These are phyloP conservation scores for Arthrobotrys sinensis DNA, from an alignment of 2,329 filamentous ascomycete genomes.

Conservation along the genomic window DNA sequence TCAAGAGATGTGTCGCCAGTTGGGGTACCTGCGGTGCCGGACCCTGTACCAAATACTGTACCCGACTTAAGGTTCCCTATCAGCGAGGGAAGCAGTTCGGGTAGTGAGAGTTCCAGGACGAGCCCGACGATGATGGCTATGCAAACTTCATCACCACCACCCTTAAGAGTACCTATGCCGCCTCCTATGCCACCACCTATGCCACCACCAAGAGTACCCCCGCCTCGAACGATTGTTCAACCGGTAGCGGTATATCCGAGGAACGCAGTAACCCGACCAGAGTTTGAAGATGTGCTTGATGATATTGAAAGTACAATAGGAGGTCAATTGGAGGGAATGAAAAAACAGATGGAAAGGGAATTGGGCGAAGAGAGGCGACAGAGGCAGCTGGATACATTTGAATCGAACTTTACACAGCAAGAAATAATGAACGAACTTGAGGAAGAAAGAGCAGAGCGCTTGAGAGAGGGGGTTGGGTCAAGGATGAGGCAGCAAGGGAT, in stretches of 20 bases:
- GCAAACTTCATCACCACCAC: background rate
- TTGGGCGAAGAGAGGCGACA: slow-evolving; percentile 12
- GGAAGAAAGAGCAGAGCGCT: slow-evolving; percentile 1
- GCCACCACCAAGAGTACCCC: background rate
- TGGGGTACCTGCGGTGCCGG: background rate
- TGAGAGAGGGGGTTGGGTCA: background rate
- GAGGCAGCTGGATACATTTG: background rate
- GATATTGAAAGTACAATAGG: slow-evolving; percentile 7
- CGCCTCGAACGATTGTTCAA: slow-evolving; percentile 9
- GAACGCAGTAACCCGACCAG: slow-evolving; percentile 24
- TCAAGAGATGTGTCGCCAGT: slow-evolving; percentile 6
- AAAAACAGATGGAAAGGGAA: slow-evolving; percentile 7
- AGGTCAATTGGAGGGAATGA: slow-evolving; percentile 8
- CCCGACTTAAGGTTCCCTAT: slow-evolving; percentile 25
- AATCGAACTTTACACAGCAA: background rate
- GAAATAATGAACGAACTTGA: slow-evolving; percentile 24
- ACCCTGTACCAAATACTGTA: background rate
- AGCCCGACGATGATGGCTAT: slow-evolving; percentile 23
- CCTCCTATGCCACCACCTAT: background rate
- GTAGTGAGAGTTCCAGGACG: slow-evolving; percentile 13
- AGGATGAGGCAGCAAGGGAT: background rate
- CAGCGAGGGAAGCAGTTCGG: slow-evolving; percentile 17
- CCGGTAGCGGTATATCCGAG: slow-evolving; percentile 12
- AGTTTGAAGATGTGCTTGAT: slow-evolving; percentile 16
- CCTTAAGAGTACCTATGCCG: background rate